Percentiles rank a stretch among this genome's conserved stretches.
Conservation (phyloP, 2,329 filamentous ascomycete genomes). For the Venturia asperata region DNA sequence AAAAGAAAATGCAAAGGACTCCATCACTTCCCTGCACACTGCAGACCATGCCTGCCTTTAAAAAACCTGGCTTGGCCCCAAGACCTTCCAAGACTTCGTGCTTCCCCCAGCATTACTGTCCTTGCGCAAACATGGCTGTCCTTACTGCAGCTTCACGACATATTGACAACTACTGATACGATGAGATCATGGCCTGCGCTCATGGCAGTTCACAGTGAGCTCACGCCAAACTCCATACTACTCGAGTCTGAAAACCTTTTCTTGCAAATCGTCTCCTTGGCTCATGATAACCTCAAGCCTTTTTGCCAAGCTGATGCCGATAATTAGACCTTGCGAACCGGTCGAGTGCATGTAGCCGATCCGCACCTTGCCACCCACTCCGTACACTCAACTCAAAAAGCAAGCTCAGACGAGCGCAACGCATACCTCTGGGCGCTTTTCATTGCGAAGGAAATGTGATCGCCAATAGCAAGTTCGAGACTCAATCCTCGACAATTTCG, state of each 20-base stretch:
- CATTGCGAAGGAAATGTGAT: not conserved
- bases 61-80: not conserved
- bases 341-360: not conserved
- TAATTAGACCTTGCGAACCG: not conserved
- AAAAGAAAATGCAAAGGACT: not conserved
- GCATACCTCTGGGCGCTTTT: not conserved
- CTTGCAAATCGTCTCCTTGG: not conserved
- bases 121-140: not conserved
- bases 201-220: not conserved
- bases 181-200: not conserved
- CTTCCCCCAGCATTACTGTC: not conserved
- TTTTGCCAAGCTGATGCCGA: constrained; percentile 1
- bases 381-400: not conserved
- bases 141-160: not conserved
- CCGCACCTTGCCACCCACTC: not conserved
- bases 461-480: not conserved
- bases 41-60: not conserved
- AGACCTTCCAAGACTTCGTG: not conserved
- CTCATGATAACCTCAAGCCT: not conserved
- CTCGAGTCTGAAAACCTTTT: not conserved
- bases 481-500: constrained; percentile 4
- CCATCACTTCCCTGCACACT: not conserved
- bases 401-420: not conserved
- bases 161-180: not conserved
- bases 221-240: not conserved